Evolutionary conservation across 345 rosid genomes (phyloP).

Genomic region (Noccaea caerulescens): DNA sequence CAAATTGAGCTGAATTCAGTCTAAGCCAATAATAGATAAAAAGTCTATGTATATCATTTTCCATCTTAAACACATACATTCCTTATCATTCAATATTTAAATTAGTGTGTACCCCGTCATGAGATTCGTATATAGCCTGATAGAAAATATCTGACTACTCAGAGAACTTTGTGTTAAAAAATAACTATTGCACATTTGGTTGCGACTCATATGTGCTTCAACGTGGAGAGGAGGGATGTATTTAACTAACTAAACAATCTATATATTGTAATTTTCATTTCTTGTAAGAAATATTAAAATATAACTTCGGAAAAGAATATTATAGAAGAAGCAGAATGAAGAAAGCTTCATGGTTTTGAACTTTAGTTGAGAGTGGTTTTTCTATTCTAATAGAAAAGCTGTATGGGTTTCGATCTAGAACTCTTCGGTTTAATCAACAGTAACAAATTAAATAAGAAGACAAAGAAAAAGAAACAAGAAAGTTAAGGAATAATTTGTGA

Average conservation of each 20-base stretch:
- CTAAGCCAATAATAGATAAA: no score
- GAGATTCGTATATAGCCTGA: neutral
- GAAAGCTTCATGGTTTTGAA: no score
- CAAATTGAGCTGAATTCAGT: no score
- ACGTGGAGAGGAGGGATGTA: neutral
- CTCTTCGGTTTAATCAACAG: no score
- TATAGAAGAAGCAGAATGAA: no score
- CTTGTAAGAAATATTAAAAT: neutral
- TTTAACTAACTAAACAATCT: neutral
- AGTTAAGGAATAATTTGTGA: slow-evolving; percentile 3
- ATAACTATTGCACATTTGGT: neutral
- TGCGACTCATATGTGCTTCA: slow-evolving; percentile 2
- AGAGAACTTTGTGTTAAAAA: neutral
- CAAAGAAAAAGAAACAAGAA: slow-evolving; percentile 3
- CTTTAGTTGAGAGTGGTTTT: no score
- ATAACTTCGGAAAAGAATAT: neutral
- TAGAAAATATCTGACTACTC: neutral
- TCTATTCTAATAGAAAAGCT: no score
- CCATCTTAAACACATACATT: no score
- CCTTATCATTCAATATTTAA: no score
- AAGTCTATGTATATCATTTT: no score
- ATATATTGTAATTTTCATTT: neutral
- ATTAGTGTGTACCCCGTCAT: no score
- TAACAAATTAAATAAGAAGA: neutral
- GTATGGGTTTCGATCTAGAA: no score